These are phyloP conservation scores for Lipomyces spencermartinsiae DNA, from an alignment of 805 yeast species.

Conservation along the genomic window DNA sequence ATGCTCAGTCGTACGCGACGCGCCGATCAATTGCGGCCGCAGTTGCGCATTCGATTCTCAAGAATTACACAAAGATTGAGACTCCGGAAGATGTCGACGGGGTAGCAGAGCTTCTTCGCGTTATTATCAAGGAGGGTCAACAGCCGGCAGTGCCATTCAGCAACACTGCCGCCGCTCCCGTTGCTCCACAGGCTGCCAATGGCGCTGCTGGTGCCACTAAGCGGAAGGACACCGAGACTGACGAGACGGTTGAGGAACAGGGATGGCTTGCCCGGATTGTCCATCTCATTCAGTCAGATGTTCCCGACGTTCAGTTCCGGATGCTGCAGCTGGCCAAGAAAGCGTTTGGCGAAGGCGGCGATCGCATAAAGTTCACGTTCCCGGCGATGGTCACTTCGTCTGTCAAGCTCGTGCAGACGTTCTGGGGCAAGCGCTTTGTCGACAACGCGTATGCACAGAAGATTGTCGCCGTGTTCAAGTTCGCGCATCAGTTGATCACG, in stretches of 20 bases:
- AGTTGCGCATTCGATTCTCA: conserved; percentile 64
- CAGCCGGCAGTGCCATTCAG: conserved; percentile 41
- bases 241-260: conserved; percentile 45
- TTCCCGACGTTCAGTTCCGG: conserved; percentile 55
- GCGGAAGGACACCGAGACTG: conserved; percentile 48
- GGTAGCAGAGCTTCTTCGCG: conserved; percentile 62
- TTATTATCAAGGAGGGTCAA: conserved; percentile 55
- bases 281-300: conserved; percentile 63
- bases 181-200: conserved; percentile 17
- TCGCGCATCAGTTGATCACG: conserved; percentile 68
- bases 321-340: conserved; percentile 55
- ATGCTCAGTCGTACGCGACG: conserved; percentile 56
- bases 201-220: conserved; percentile 17
- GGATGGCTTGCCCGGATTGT: conserved; percentile 65
- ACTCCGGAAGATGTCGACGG: conserved; percentile 61
- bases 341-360: conserved; percentile 60
- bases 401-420: conserved; percentile 63
- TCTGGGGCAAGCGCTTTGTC: conserved; percentile 42
- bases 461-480: conserved; percentile 68
- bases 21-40: conserved; percentile 65
- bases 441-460: conserved; percentile 41
- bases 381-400: conserved; percentile 75
- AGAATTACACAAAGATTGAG: conserved; percentile 48
- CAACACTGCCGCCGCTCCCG: conserved; percentile 22
- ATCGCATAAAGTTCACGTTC: conserved; percentile 67